A percentile compares a stretch with the other conserved stretches of the same genome.
Evolutionary conservation across 2,329 filamentous ascomycete species (phyloP).

Genomic region (Penicillium sp.): DNA sequence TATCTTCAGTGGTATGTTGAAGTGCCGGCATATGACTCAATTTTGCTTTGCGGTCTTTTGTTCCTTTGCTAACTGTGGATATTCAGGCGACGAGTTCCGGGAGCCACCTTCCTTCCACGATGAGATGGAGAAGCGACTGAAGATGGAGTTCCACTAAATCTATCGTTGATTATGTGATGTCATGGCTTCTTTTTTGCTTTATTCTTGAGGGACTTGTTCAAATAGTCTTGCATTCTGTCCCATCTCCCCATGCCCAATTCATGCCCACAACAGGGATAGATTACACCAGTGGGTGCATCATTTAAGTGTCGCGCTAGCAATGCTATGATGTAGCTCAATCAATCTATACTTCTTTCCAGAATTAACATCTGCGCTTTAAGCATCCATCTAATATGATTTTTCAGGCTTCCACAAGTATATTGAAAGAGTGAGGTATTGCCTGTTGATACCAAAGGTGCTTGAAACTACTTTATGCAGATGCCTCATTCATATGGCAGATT

Average conservation of each 20-base stretch:
- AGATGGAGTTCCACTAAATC: slow-evolving; percentile 59
- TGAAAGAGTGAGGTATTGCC: neutral
- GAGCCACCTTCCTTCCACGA: slow-evolving; percentile 74
- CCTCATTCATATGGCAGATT: no score
- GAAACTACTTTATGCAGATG: no score
- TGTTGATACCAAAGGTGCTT: neutral
- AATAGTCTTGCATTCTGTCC: slow-evolving; percentile 12
- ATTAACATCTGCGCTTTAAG: neutral
- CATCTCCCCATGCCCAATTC: neutral
- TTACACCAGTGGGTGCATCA: slow-evolving; percentile 1
- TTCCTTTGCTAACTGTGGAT: slow-evolving; percentile 4
- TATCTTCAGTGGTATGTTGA: slow-evolving; percentile 69
- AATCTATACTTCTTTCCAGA: slow-evolving; percentile 9
- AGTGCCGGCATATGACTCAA: neutral
- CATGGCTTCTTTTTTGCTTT: slow-evolving; percentile 3
- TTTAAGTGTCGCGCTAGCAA: neutral
- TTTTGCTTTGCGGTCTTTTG: slow-evolving; percentile 8
- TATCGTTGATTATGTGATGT: slow-evolving; percentile 14
- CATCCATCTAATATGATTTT: neutral
- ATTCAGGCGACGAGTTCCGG: slow-evolving; percentile 65
- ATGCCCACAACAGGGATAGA: slow-evolving; percentile 20
- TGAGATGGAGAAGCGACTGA: slow-evolving; percentile 91
- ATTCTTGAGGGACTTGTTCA: slow-evolving; percentile 13
- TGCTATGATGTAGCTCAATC: neutral
- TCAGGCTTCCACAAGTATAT: neutral